These are phyloP conservation scores for Usnea hakonensis DNA, from an alignment of 495 filamentous ascomycete species.

Conservation along the genomic window DNA sequence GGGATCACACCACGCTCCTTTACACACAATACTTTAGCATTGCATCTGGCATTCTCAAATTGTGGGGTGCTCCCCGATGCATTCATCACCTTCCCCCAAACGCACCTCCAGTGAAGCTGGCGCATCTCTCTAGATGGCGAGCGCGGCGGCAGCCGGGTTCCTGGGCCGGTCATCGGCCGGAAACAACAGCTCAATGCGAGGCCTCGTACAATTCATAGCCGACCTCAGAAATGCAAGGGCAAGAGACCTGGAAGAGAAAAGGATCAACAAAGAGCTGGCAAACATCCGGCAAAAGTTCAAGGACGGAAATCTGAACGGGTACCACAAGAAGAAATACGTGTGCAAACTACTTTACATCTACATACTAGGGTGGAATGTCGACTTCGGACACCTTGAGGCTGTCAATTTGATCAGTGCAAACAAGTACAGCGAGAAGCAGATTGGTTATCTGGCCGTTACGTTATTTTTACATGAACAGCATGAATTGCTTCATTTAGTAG, in stretches of 20 bases:
- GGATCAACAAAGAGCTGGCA: conserved; percentile 98
- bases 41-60: background rate
- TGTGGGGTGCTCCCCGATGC: background rate
- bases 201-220: conserved; percentile 96
- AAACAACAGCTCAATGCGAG: conserved; percentile 68
- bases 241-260: conserved; percentile 93
- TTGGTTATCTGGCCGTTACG: conserved; percentile 95
- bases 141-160: conserved; percentile 47
- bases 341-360: conserved; percentile 99
- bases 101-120: conserved; percentile 15
- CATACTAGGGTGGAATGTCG: conserved; percentile 98
- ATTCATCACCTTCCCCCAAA: background rate
- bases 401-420: conserved; percentile 93
- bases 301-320: conserved; percentile 85
- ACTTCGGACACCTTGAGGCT: conserved; percentile 96
- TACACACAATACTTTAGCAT: background rate
- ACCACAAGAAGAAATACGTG: conserved; percentile 99
- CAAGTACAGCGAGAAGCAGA: conserved; percentile 99
- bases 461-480: conserved; percentile 96
- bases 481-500: conserved; percentile 89
- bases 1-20: background rate
- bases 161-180: conserved; percentile 50
- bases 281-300: conserved; percentile 78
- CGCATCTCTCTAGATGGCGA: conserved; percentile 40
- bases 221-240: conserved; percentile 92